phyloP scores from a whole-genome alignment of 441 rosid genomes.

The Hura crepitans region DNA sequence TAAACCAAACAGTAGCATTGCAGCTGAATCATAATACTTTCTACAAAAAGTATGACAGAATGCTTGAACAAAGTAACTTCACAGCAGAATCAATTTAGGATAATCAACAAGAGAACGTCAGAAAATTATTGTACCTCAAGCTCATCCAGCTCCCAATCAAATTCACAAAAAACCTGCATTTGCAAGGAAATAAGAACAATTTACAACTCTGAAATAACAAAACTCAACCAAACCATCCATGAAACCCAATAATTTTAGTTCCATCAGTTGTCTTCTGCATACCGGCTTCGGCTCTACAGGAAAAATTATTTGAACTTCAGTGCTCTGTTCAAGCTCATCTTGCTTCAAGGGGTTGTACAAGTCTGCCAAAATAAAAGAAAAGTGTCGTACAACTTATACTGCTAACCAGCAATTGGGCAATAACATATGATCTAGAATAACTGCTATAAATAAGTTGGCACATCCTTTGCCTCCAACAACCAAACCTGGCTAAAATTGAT shows the following conservation, averaged over 20 bases:
- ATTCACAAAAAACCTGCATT: slow-evolving; percentile 83
- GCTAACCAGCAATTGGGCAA: not conserved
- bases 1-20: not conserved
- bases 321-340: slow-evolving; percentile 80
- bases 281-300: slow-evolving; percentile 82
- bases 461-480: not conserved
- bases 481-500: slow-evolving; percentile 1
- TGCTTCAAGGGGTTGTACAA: slow-evolving; percentile 83
- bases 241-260: slow-evolving; percentile 10
- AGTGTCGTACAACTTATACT: slow-evolving; percentile 11
- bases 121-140: slow-evolving; percentile 56
- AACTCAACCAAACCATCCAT: not conserved
- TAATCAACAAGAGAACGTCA: not conserved
- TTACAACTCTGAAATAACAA: not conserved
- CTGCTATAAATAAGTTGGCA: not conserved
- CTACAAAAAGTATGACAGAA: slow-evolving; percentile 9
- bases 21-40: not conserved
- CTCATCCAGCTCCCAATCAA: slow-evolving; percentile 88
- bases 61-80: slow-evolving; percentile 1
- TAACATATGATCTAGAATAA: not conserved
- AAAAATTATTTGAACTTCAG: slow-evolving; percentile 71
- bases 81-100: not conserved
- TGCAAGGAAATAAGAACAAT: slow-evolving; percentile 19
- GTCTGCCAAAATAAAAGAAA: slow-evolving; percentile 43
- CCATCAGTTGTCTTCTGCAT: slow-evolving; percentile 22